These are phyloP conservation scores for Hirsutella rhossiliensis DNA, from an alignment of 2,329 filamentous ascomycete genomes.

Conservation along the genomic window DNA sequence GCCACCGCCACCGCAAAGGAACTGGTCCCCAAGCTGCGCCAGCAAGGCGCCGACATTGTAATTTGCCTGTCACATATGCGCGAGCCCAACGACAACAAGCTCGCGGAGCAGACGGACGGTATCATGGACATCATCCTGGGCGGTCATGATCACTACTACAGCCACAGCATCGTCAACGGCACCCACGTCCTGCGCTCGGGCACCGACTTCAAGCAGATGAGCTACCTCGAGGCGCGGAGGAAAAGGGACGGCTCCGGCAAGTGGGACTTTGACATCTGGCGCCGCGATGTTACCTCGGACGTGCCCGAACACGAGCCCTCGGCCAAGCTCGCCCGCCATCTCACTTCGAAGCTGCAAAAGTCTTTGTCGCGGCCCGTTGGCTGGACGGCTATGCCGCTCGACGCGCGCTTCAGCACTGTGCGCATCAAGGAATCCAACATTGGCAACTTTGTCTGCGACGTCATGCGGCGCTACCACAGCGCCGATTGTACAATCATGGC, in stretches of 20 bases:
- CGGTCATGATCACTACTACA: conserved; percentile 85
- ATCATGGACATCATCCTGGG: conserved; percentile 77
- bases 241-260: conserved; percentile 29
- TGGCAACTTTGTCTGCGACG: conserved; percentile 82
- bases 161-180: conserved; percentile 63
- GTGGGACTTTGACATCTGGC: conserved; percentile 71
- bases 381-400: conserved; percentile 70
- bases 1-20: conserved; percentile 65
- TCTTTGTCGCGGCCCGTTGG: conserved; percentile 75
- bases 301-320: conserved; percentile 53
- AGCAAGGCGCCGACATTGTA: conserved; percentile 70
- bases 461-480: conserved; percentile 74
- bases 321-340: conserved; percentile 48
- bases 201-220: conserved; percentile 85
- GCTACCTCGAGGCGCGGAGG: conserved; percentile 68
- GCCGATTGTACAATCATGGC: conserved; percentile 80
- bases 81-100: conserved; percentile 80
- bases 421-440: conserved; percentile 68
- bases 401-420: conserved; percentile 78
- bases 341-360: conserved; percentile 62
- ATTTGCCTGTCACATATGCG: conserved; percentile 76
- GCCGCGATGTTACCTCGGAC: conserved; percentile 59
- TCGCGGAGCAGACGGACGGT: conserved; percentile 62
- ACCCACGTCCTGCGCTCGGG: conserved; percentile 80
- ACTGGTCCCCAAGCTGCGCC: conserved; percentile 59